A percentile compares a stretch with the other conserved stretches of the same genome.
Evolutionary conservation across 1,139 yeast species (phyloP).

Genomic region (Saccharomyces hybrid): DNA sequence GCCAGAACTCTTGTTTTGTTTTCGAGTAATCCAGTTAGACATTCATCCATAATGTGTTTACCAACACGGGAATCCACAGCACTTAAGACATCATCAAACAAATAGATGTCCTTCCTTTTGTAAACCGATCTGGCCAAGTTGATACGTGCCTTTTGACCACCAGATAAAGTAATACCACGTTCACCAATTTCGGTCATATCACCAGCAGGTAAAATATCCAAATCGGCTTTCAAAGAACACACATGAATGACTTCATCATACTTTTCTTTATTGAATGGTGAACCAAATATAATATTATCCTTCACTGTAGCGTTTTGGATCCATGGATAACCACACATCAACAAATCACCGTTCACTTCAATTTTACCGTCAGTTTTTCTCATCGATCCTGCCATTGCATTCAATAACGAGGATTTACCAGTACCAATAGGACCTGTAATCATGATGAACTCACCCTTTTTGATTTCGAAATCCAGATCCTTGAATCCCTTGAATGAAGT

Average conservation of each 20-base stretch:
- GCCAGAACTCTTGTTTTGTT: constrained; percentile 69
- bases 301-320: constrained; percentile 74
- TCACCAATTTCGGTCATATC: constrained; percentile 88
- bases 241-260: constrained; percentile 53
- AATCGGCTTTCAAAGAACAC: constrained; percentile 63
- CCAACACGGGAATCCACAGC: constrained; percentile 94
- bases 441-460: constrained; percentile 40
- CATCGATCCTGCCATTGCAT: constrained; percentile 48
- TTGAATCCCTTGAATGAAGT: constrained; percentile 37
- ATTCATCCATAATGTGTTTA: constrained; percentile 67
- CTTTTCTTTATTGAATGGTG: constrained; percentile 44
- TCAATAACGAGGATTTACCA: constrained; percentile 43
- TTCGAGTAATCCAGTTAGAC: constrained; percentile 52
- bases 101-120: constrained; percentile 54
- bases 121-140: constrained; percentile 82
- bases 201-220: constrained; percentile 69
- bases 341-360: constrained; percentile 36
- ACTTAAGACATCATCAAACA: constrained; percentile 80
- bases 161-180: constrained; percentile 83
- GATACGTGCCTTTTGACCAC: constrained; percentile 79
- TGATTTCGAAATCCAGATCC: constrained; percentile 34
- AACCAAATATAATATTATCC: constrained; percentile 71
- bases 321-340: constrained; percentile 60
- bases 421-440: constrained; percentile 46
- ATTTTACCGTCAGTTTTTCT: constrained; percentile 38